phyloP scores from a whole-genome alignment of 768 basidiomycete genomes.

The Tylopilus subfusipes region DNA sequence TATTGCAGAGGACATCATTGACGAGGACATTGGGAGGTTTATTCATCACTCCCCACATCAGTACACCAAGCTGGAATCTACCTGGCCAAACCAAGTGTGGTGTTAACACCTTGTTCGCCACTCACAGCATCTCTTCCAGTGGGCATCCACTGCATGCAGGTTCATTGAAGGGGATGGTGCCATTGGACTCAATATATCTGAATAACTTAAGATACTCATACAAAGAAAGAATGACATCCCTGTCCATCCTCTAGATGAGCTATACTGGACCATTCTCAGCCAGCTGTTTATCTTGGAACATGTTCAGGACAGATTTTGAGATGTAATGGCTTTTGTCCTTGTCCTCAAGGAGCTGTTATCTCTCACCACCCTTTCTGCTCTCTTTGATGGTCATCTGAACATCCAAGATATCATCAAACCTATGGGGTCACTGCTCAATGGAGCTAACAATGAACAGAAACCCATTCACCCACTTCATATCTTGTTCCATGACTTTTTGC shows the following conservation, averaged over 20 bases:
- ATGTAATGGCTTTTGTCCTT: conserved; percentile 19
- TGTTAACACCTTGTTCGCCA: conserved; percentile 17
- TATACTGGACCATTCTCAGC: conserved; percentile 17
- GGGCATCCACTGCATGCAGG: too few relatives aligned
- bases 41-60: conserved; percentile 10
- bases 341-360: conserved; percentile 19
- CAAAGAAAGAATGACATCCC: neutral
- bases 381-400: conserved; percentile 7
- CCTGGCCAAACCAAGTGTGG: conserved; percentile 21
- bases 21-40: conserved; percentile 15
- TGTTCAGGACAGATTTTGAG: conserved; percentile 11
- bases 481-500: conserved; percentile 35
- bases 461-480: conserved; percentile 31
- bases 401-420: conserved; percentile 16
- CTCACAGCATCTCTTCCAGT: conserved; percentile 32
- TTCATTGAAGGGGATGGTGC: conserved; percentile 19
- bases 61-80: conserved; percentile 8
- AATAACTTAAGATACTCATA: conserved; percentile 14
- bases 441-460: conserved; percentile 11
- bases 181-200: conserved; percentile 5
- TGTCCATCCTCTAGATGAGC: conserved; percentile 14
- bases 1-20: conserved; percentile 7
- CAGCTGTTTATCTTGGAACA: conserved; percentile 9
- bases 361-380: conserved; percentile 9
- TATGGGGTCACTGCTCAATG: conserved; percentile 23